Base-by-base conservation (phyloP, 805 yeast species). In the Grigorovia jiainica region DNA sequence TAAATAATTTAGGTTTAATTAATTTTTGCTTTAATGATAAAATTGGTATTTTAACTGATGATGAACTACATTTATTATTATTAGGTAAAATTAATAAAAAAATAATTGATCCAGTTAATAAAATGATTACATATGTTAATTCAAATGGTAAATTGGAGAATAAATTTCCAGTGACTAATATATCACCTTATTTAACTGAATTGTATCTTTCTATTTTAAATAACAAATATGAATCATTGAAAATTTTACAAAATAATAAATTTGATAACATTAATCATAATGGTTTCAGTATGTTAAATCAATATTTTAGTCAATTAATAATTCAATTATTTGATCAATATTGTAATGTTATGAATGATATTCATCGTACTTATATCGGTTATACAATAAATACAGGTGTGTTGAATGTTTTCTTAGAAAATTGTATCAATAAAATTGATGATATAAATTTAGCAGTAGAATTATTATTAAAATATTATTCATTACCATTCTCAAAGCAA, bases 1-100 rank as follows among this genome's bases (percentile, higher is more conserved):
- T 60, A 29, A 60, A 60, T 40, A 43, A 53, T 2, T 40, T 60
- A 8, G 63, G 64, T 0, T 7, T 60, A 11, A 27, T 36, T 4
- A 16, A 24, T 16, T 36, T 6, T n/a, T 17, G 25, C 7, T 36
- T 17, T 36, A 36, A 27, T 7, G 27, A 27, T 5, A 30, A 25
- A 27, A 21, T 36, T 7, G 11, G 9, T 10, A 27, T 27, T 17
- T 18, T 36, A 25, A 11, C 30, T 6, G 15, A 46, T 4, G 27
- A 31, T 15, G 17, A 41, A 4, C 18, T 41, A 4, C 35, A 39
- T n/a, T 30, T 50, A 11, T 27, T 16, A 11, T 39, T 43, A 19
- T 4, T n/a, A 9, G 25, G n/a, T 11, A 18, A 18, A 13, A 19
- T 39, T 34, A 39, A 21, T 6, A 27, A 11, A 27, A 13, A 27